Evolutionary conservation across 495 filamentous ascomycete genomes (phyloP), one percentile per base, ranked within the genome.

Genomic region (Thozetella sp.): DNA sequence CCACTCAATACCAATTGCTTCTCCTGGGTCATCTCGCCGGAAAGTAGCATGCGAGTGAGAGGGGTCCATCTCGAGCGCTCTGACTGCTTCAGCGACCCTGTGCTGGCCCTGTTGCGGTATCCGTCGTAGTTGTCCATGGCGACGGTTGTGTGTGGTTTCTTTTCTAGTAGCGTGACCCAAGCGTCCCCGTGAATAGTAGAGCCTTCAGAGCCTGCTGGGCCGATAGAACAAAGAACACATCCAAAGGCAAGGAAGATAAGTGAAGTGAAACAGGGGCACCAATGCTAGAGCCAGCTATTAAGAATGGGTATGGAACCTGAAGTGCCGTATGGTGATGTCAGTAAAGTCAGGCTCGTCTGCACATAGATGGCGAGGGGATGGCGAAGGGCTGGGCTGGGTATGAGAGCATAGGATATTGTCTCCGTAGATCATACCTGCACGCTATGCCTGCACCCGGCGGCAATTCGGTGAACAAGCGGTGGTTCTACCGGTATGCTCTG

Each of bases 41-140:
- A 89, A 67, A 86, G 80, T 69, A 88, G 71, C 84, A 89, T 88
- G 53, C 85, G 79, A 54, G 86, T 86, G 60, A 90, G 79, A 25
- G 88, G 86, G 60, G 88, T 87, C 86, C 85, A 88, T 83, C 86
- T 83, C 71, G 87, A 77, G 65, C 86, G 72, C 68, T 88, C 87
- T 60, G 83, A 81, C 65, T 72, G 77, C 74, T 77, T 81, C 63
- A 57, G 26, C 45, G 64, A 69, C 17, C 57, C 64, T 3, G 53
- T 46, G 57, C 61, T 67, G 53, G 66, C 57, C 48, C 68, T 54
- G 54, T 77, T 69, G 56, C 55, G 55, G 60, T 70, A 65, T 22
- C 63, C 71, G 15, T 62, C 71, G 62, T 80, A 80, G 54, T 71
- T 69, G 50, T 74, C 72, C 78, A 80, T 83, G 53, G 60, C 68